Conservation (phyloP, 768 basidiomycete species). For the Suillus occidentalis region DNA sequence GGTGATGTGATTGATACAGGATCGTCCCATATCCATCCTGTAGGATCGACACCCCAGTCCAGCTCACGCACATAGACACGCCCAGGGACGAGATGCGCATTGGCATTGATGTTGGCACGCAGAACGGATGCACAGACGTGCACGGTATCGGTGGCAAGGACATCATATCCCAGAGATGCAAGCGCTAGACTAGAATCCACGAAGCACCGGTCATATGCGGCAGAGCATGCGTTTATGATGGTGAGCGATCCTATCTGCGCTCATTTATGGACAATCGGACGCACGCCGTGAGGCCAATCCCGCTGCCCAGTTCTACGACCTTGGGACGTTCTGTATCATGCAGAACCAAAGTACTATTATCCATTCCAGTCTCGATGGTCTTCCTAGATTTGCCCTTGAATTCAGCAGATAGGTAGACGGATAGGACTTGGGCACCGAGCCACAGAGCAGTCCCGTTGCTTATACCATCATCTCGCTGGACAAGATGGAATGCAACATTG, state of each 20-base stretch:
- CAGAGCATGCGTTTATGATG: not conserved
- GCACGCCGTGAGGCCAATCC: conserved; percentile 77
- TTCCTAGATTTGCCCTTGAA: conserved; percentile 36
- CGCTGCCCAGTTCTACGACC: conserved; percentile 79
- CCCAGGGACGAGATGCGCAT: conserved; percentile 40
- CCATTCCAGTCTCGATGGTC: not conserved
- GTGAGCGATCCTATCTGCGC: not conserved
- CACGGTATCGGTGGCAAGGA: conserved; percentile 73
- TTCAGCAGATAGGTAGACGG: conserved; percentile 53
- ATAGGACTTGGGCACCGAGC: conserved; percentile 79
- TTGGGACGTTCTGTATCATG: conserved; percentile 28
- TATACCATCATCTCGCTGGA: conserved; percentile 57
- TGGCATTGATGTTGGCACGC: conserved; percentile 55
- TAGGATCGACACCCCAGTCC: conserved; percentile 65
- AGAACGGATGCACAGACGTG: conserved; percentile 67
- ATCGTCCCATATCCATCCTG: conserved; percentile 55
- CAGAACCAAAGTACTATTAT: conserved; percentile 1
- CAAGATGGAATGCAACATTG: conserved; percentile 42
- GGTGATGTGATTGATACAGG: conserved; percentile 35
- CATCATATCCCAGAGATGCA: conserved; percentile 68
- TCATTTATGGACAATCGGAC: conserved; percentile 26
- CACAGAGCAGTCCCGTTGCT: conserved; percentile 84
- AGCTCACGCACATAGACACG: conserved; percentile 60
- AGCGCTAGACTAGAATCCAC: conserved; percentile 53
- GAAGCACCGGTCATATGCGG: conserved; percentile 2